phyloP scores from a whole-genome alignment of 768 basidiomycete species.

The Calocera viscosa region DNA sequence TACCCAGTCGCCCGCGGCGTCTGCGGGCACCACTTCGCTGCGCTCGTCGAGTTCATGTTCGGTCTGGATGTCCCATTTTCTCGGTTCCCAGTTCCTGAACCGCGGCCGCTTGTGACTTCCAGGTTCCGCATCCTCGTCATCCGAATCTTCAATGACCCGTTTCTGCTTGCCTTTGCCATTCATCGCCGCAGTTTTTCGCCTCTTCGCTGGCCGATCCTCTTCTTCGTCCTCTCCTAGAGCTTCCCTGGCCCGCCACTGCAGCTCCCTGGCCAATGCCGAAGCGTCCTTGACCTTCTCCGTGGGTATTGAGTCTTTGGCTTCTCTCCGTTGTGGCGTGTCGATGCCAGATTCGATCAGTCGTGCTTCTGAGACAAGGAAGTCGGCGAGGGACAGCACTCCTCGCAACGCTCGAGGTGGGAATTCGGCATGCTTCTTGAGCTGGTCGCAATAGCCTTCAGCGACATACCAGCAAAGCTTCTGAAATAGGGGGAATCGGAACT shows the following conservation, averaged over 20 bases:
- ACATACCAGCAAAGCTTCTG: constrained; percentile 85
- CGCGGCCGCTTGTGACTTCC: background rate
- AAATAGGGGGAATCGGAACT: constrained; percentile 78
- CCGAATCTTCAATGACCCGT: background rate
- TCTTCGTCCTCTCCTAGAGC: constrained; percentile 21
- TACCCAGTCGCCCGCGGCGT: constrained; percentile 6
- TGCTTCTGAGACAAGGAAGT: constrained; percentile 68
- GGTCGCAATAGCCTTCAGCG: constrained; percentile 64
- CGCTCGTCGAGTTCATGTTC: background rate
- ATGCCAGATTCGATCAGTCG: constrained; percentile 56
- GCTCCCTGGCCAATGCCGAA: constrained; percentile 64
- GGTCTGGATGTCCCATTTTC: constrained; percentile 7
- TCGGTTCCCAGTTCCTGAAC: constrained; percentile 10
- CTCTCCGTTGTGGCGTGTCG: constrained; percentile 54
- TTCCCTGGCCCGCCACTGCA: constrained; percentile 63
- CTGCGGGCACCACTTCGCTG: constrained; percentile 5
- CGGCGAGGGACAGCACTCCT: constrained; percentile 56
- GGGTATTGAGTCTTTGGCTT: constrained; percentile 72
- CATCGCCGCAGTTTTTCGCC: background rate
- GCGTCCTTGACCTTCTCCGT: constrained; percentile 71
- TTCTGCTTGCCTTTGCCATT: constrained; percentile 4
- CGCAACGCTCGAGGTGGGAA: constrained; percentile 49
- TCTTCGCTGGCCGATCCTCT: constrained; percentile 16
- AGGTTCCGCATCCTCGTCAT: background rate
- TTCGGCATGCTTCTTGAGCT: constrained; percentile 48